Evolutionary conservation across 2,329 filamentous ascomycete species (phyloP).

Genomic region (Massarina eburnea): DNA sequence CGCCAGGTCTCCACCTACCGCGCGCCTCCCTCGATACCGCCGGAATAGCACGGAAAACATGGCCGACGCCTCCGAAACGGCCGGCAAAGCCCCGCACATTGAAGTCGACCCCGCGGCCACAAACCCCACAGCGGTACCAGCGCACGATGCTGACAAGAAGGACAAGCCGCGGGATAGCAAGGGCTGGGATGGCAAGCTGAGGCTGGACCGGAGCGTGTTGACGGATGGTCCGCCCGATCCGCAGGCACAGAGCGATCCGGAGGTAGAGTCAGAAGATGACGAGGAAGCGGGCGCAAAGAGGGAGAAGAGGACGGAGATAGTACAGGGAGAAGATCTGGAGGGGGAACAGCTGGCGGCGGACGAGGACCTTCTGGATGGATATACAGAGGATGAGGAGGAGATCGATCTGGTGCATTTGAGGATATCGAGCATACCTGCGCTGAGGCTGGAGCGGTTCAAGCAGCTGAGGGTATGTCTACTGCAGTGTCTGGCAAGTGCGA

Average conservation of each 20-base stretch:
- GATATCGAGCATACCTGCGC: slow-evolving; percentile 72
- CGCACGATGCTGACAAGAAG: slow-evolving; percentile 25
- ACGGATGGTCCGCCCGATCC: slow-evolving; percentile 41
- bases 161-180: slow-evolving; percentile 43
- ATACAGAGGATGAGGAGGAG: slow-evolving; percentile 55
- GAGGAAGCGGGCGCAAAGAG: background rate
- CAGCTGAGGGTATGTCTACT: slow-evolving; percentile 59
- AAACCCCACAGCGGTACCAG: slow-evolving; percentile 11
- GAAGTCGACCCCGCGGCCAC: slow-evolving; percentile 28
- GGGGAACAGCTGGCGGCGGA: slow-evolving; percentile 37
- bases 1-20: background rate
- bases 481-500: background rate
- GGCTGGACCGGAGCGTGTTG: slow-evolving; percentile 67
- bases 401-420: slow-evolving; percentile 90
- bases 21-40: background rate
- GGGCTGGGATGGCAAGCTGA: slow-evolving; percentile 83
- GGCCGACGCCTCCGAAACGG: slow-evolving; percentile 15
- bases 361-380: slow-evolving; percentile 61
- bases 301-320: slow-evolving; percentile 53
- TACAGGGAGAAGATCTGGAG: slow-evolving; percentile 60
- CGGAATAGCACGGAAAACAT: slow-evolving; percentile 19
- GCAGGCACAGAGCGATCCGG: slow-evolving; percentile 79
- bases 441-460: slow-evolving; percentile 82
- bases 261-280: slow-evolving; percentile 39
- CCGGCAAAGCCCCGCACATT: slow-evolving; percentile 27